Conservation (phyloP, 1,139 yeast genomes). For the Scheffersomyces illinoinensis region DNA sequence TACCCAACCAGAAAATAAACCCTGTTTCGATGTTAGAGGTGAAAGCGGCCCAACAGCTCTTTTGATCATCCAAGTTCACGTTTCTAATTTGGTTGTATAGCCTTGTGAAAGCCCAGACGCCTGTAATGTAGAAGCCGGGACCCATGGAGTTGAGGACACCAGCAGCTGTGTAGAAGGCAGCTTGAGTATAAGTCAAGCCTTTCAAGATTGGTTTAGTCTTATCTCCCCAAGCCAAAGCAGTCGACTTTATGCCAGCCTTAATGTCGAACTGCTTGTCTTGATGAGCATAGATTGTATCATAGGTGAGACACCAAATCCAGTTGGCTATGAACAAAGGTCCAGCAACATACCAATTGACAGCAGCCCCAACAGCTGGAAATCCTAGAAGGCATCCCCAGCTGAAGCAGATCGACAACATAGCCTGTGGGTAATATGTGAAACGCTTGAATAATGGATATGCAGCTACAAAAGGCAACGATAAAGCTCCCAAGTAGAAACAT, state of each 20-base stretch:
- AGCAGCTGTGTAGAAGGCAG: slow-evolving; percentile 62
- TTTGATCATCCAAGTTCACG: slow-evolving; percentile 79
- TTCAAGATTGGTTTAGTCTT: slow-evolving; percentile 69
- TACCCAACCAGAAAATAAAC: slow-evolving; percentile 72
- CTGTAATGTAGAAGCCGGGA: slow-evolving; percentile 74
- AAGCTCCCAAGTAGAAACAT: slow-evolving; percentile 81
- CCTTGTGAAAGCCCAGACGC: slow-evolving; percentile 68
- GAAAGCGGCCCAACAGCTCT: slow-evolving; percentile 81
- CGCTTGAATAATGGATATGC: slow-evolving; percentile 92
- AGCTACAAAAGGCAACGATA: slow-evolving; percentile 76
- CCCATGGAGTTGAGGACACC: slow-evolving; percentile 86
- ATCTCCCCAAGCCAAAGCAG: slow-evolving; percentile 92
- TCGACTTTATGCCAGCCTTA: slow-evolving; percentile 88
- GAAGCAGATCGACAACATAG: slow-evolving; percentile 76
- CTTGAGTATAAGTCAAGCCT: slow-evolving; percentile 66
- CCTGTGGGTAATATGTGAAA: slow-evolving; percentile 94
- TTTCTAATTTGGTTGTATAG: slow-evolving; percentile 62
- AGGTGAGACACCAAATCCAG: slow-evolving; percentile 90
- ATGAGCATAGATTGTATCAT: slow-evolving; percentile 96
- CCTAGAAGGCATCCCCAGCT: slow-evolving; percentile 96
- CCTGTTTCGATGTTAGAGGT: slow-evolving; percentile 80
- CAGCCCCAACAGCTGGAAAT: slow-evolving; percentile 89
- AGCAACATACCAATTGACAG: slow-evolving; percentile 74
- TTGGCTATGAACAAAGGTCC: slow-evolving; percentile 75
- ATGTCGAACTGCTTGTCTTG: slow-evolving; percentile 91